Conservation (phyloP, 164 flowering plant genomes). For the Vitis riparia region DNA sequence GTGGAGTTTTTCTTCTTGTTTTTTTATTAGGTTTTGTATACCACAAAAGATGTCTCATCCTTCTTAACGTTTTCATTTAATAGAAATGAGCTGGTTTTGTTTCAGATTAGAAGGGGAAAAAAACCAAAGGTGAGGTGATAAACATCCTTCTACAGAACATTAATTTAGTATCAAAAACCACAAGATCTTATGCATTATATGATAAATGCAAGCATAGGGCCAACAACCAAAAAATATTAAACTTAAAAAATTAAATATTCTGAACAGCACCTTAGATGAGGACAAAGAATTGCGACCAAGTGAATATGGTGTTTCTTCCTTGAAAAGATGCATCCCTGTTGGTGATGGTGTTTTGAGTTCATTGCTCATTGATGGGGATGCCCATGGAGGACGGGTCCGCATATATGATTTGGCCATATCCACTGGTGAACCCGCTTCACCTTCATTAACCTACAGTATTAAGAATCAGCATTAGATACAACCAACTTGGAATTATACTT, state of each 20-base stretch:
- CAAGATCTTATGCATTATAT: neutral
- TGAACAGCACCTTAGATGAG: slow-evolving; percentile 38
- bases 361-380: slow-evolving; percentile 52
- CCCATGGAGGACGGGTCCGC: slow-evolving; percentile 76
- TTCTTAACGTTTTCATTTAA: too few relatives aligned
- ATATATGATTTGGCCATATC: slow-evolving; percentile 82
- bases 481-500: neutral
- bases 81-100: too few relatives aligned
- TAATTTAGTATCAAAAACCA: neutral
- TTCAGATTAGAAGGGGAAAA: too few relatives aligned
- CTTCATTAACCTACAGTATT: slow-evolving; percentile 43
- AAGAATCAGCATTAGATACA: neutral
- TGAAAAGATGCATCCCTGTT: slow-evolving; percentile 26
- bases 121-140: neutral
- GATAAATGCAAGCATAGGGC: neutral
- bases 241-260: neutral
- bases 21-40: too few relatives aligned
- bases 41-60: too few relatives aligned
- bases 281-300: slow-evolving; percentile 27
- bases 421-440: slow-evolving; percentile 64
- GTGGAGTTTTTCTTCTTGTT: too few relatives aligned
- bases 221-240: neutral
- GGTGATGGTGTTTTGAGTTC: slow-evolving; percentile 43
- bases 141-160: neutral
- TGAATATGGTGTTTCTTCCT: slow-evolving; percentile 45